These are phyloP conservation scores for Ceratocystiopsis sp. DNA, from an alignment of 2,329 filamentous ascomycete species.

Conservation along the genomic window DNA sequence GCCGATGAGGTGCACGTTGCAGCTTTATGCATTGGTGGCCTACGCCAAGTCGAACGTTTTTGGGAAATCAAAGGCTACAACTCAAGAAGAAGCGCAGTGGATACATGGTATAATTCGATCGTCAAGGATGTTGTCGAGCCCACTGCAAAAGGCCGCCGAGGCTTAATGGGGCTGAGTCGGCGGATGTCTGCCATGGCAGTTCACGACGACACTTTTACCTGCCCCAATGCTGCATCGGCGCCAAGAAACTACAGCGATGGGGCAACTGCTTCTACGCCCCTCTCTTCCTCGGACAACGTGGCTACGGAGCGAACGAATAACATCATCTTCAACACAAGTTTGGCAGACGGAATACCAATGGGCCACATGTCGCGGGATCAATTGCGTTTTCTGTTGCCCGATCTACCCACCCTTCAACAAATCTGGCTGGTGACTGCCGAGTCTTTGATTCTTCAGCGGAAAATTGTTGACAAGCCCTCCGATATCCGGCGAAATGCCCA, in stretches of 20 bases:
- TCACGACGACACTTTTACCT: slow-evolving; percentile 13
- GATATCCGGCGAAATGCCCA: slow-evolving; percentile 48
- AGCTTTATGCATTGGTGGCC: slow-evolving; percentile 40
- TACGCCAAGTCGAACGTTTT: slow-evolving; percentile 44
- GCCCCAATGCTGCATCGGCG: too few relatives aligned
- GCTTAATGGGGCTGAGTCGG: slow-evolving; percentile 35
- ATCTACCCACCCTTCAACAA: slow-evolving; percentile 39
- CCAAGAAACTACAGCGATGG: too few relatives aligned
- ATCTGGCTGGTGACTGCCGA: slow-evolving; percentile 49
- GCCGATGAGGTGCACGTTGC: slow-evolving; percentile 45
- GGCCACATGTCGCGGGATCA: slow-evolving; percentile 32
- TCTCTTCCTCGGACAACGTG: too few relatives aligned
- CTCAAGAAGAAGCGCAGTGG: slow-evolving; percentile 37
- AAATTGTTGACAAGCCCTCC: slow-evolving; percentile 37
- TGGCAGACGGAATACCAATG: slow-evolving; percentile 47
- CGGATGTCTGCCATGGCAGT: slow-evolving; percentile 34
- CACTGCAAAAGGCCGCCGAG: slow-evolving; percentile 30
- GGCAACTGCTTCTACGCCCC: too few relatives aligned
- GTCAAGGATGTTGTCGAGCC: slow-evolving; percentile 26
- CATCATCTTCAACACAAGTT: slow-evolving; percentile 39
- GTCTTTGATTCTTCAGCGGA: slow-evolving; percentile 40
- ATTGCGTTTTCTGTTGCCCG: slow-evolving; percentile 30
- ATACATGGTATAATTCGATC: slow-evolving; percentile 39
- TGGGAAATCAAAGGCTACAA: slow-evolving; percentile 55
- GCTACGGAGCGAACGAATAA: slow-evolving; percentile 16